Conservation (phyloP, 1,284 basidiomycete species). For the Porodaedalea pini region DNA sequence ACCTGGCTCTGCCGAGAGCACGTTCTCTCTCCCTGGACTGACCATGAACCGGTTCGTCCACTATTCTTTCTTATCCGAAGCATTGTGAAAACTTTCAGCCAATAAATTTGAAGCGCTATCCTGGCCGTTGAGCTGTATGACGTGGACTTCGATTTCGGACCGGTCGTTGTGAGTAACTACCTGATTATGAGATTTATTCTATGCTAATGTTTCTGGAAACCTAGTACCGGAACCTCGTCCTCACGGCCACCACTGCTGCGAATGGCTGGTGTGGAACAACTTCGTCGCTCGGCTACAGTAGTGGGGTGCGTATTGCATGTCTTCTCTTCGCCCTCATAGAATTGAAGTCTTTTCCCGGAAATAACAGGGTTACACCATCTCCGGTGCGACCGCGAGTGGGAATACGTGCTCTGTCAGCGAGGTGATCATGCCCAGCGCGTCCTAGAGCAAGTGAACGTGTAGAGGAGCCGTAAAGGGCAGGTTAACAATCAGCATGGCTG, state of each 20-base stretch:
- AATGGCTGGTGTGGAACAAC: slow-evolving; percentile 15
- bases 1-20: slow-evolving; percentile 19
- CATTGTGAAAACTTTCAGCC: neutral
- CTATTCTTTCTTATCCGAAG: too few relatives aligned
- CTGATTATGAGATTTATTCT: neutral
- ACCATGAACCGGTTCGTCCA: slow-evolving; percentile 21
- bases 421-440: slow-evolving; percentile 18
- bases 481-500: neutral
- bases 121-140: slow-evolving; percentile 20
- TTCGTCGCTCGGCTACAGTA: slow-evolving; percentile 13
- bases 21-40: slow-evolving; percentile 21
- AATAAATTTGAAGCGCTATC: slow-evolving; percentile 16
- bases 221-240: slow-evolving; percentile 13
- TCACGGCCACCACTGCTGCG: slow-evolving; percentile 11
- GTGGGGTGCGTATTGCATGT: slow-evolving; percentile 1
- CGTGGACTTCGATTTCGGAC: slow-evolving; percentile 13
- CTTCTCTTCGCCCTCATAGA: neutral
- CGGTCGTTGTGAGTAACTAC: slow-evolving; percentile 11
- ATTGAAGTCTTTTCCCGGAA: neutral
- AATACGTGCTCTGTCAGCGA: slow-evolving; percentile 15
- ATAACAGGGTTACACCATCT: slow-evolving; percentile 12
- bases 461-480: neutral
- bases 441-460: neutral
- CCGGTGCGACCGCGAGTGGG: slow-evolving; percentile 9
- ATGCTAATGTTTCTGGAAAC: neutral